Evolutionary conservation across 257 asterid genomes (phyloP).

Genomic region (Mitragyna speciosa): DNA sequence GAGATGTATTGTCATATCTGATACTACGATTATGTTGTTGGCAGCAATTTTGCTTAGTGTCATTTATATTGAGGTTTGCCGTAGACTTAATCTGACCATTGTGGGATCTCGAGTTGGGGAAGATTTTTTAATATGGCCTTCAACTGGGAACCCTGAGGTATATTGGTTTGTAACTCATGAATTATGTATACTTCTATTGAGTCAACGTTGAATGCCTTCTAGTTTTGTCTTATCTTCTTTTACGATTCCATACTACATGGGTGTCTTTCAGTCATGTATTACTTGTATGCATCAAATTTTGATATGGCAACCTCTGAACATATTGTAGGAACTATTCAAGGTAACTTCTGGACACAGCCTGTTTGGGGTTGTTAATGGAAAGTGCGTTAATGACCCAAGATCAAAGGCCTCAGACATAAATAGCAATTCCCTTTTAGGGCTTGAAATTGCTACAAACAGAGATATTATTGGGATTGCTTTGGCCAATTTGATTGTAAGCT

Average conservation of each 20-base stretch:
- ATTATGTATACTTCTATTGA: neutral
- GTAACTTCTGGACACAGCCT: constrained; percentile 81
- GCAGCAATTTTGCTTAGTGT: constrained; percentile 92
- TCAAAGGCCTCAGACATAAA: constrained; percentile 89
- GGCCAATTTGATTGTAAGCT: constrained; percentile 91
- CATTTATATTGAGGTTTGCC: constrained; percentile 93
- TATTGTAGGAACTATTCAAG: constrained; percentile 73
- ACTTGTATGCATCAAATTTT: neutral
- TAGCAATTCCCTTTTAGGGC: constrained; percentile 75
- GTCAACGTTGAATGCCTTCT: neutral
- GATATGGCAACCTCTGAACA: constrained; percentile 7
- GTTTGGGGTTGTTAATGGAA: constrained; percentile 79
- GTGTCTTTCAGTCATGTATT: neutral
- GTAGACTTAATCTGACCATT: constrained; percentile 78
- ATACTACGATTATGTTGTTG: constrained; percentile 18
- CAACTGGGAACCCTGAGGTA: constrained; percentile 92
- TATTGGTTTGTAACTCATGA: constrained; percentile 13
- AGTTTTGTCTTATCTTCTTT: neutral
- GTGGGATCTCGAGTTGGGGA: constrained; percentile 99
- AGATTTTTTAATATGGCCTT: constrained; percentile 96
- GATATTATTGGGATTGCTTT: constrained; percentile 88
- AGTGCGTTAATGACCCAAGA: constrained; percentile 84
- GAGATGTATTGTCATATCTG: constrained; percentile 18
- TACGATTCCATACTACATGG: constrained; percentile 13
- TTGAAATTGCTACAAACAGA: constrained; percentile 81